These are phyloP conservation scores for Fusarium tanahbumbuense DNA, from an alignment of 2,329 filamentous ascomycete species.

Conservation along the genomic window DNA sequence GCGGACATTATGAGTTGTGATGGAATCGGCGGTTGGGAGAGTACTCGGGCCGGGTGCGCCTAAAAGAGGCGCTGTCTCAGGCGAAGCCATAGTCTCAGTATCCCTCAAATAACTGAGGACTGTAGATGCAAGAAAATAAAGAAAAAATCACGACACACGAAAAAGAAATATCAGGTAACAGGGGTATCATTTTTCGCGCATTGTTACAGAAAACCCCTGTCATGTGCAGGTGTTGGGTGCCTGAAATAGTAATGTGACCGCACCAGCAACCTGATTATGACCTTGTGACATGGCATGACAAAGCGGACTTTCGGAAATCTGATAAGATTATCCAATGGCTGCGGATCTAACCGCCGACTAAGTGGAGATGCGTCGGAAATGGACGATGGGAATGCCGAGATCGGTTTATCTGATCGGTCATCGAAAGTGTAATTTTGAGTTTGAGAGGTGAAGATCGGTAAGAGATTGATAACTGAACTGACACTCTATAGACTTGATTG, in stretches of 20 bases:
- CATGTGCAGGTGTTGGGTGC: constrained; percentile 2
- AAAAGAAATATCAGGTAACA: not conserved
- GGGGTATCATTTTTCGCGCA: constrained; percentile 4
- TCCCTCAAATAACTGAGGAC: not conserved
- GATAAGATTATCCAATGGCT: constrained; percentile 45
- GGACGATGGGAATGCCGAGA: not conserved
- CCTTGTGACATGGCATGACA: constrained; percentile 33
- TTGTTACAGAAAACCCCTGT: constrained; percentile 2
- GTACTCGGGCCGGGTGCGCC: constrained; percentile 5
- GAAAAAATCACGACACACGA: constrained; percentile 1
- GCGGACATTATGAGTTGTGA: not conserved
- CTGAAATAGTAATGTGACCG: constrained; percentile 7
- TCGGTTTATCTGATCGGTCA: not conserved
- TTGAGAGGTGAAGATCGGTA: not conserved
- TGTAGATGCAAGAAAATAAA: not conserved
- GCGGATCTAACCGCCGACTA: constrained; percentile 42
- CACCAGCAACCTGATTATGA: not conserved
- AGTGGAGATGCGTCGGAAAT: constrained; percentile 13
- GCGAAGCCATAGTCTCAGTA: constrained; percentile 1
- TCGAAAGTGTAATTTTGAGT: not conserved
- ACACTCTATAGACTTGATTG: no score
- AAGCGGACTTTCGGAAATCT: constrained; percentile 27
- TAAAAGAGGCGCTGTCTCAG: constrained; percentile 33
- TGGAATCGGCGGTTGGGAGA: not conserved
- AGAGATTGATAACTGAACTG: not conserved